Base-by-base conservation (phyloP, 2,329 filamentous ascomycete species). In the Neofusicoccum sp. region DNA sequence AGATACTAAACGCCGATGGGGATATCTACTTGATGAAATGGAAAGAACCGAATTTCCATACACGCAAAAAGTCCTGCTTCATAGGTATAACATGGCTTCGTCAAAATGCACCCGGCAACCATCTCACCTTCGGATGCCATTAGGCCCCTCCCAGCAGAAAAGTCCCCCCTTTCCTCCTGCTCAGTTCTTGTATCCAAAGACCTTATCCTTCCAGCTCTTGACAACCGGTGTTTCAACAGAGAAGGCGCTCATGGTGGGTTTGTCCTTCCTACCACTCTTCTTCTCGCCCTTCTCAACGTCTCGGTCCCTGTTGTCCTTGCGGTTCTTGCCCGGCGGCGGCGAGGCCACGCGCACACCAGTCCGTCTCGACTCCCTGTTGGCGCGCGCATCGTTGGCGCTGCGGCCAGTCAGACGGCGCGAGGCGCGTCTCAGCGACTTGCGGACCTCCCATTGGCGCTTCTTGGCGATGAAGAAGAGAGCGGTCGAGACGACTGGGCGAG, bases 361-460 rank as follows among this genome's bases (percentile, higher is more conserved):
- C 44, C 74, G 54, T 16, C 54, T 22, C 14, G 31, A 65, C 61
- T 62, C 45, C 66, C 61, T 60, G 54, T 33, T 58, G 41, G 45
- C 61, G 47, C 47, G 56, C 48, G 39, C 29, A 45, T 64, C 64
- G 50, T 71, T 70, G 58, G 71, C 70, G 41, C 54, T 45, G 52
- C 78, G 77, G 22, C 78, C 78, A 1, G 80, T 81, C 48, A 82
- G 64, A 31, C 79, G 78, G 47, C 79, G 76, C 14, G 80, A 81
- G 1, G 90, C 93, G 67, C 85, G 86, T 62, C 88, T 85, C 63
- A 96, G 81, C 34, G 83, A 89, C 72, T 91, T 86, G 64, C 88
- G 86, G 68, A 95, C 81, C 67, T 88, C 90, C 92, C 92, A 95
- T 76, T 93, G 90, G 50, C 88, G 86, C 79, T 92, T 93, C 82